Evolutionary conservation across 345 rosid species (phyloP).

Genomic region (Salix purpurea): DNA sequence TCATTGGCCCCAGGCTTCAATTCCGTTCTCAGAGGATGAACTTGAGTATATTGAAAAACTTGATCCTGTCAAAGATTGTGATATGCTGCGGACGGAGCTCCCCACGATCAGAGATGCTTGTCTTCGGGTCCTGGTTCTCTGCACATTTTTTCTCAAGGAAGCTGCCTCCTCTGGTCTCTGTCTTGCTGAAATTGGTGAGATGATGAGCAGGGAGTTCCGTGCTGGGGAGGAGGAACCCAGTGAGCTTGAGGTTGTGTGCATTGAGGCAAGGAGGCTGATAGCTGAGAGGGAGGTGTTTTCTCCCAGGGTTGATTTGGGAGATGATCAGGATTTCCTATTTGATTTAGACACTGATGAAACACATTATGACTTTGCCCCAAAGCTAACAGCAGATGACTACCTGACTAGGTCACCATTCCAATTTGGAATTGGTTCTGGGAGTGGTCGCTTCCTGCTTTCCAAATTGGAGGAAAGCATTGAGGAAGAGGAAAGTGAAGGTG

Average conservation of each 20-base stretch:
- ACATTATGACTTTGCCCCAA: constrained; percentile 34
- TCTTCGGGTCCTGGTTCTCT: constrained; percentile 70
- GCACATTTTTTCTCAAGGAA: constrained; percentile 84
- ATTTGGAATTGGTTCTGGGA: constrained; percentile 44
- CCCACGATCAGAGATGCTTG: constrained; percentile 97
- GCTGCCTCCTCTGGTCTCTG: constrained; percentile 75
- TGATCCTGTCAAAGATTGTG: constrained; percentile 62
- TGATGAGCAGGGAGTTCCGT: constrained; percentile 95
- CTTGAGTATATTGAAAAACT: constrained; percentile 72
- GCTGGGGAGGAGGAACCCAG: constrained; percentile 91
- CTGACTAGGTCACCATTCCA: constrained; percentile 39
- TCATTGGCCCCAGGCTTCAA: constrained; percentile 99
- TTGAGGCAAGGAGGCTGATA: constrained; percentile 73
- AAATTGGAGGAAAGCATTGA: constrained; percentile 77
- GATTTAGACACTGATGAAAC: constrained; percentile 70
- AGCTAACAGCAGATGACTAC: constrained; percentile 49
- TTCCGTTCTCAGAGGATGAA: constrained; percentile 97
- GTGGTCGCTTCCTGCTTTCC: constrained; percentile 52
- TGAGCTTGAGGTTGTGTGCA: constrained; percentile 86
- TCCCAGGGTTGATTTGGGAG: constrained; percentile 52
- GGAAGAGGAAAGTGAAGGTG: constrained; percentile 59
- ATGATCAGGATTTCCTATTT: constrained; percentile 63
- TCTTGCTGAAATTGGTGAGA: constrained; percentile 96
- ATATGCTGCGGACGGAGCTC: constrained; percentile 71
- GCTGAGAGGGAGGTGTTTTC: constrained; percentile 56